These are phyloP conservation scores for Venturia nashicola DNA, from an alignment of 2,329 filamentous ascomycete species.

Conservation along the genomic window DNA sequence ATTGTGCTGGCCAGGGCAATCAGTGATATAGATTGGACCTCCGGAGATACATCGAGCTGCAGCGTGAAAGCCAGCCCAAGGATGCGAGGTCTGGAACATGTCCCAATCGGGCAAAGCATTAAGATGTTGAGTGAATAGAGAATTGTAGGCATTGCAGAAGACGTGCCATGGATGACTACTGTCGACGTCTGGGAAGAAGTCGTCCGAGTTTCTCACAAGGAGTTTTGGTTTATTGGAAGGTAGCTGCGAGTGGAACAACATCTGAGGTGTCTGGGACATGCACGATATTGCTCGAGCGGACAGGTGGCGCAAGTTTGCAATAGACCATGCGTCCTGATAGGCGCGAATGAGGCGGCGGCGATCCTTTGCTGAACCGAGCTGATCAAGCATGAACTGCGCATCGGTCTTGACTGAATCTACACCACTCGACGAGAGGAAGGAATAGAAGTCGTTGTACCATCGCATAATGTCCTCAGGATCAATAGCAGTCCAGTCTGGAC, in stretches of 20 bases:
- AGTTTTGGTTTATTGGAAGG: conserved; percentile 62
- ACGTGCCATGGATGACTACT: conserved; percentile 88
- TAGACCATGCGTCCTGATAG: conserved; percentile 80
- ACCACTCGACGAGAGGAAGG: conserved; percentile 59
- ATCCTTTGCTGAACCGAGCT: conserved; percentile 53
- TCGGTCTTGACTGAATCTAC: conserved; percentile 89
- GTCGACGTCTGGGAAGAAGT: conserved; percentile 79
- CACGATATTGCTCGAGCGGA: conserved; percentile 71
- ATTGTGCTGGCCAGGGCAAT: conserved; percentile 73
- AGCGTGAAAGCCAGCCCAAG: conserved; percentile 73
- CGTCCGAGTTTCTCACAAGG: conserved; percentile 72
- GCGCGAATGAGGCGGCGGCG: conserved; percentile 59
- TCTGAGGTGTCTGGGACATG: conserved; percentile 84
- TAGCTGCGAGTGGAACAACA: conserved; percentile 74
- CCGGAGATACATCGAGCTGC: conserved; percentile 82
- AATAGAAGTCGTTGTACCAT: conserved; percentile 88
- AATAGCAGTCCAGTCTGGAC: conserved; percentile 59
- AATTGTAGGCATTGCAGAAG: conserved; percentile 86
- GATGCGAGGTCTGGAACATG: conserved; percentile 57
- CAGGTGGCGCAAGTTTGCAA: conserved; percentile 67
- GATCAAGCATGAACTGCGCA: conserved; percentile 79
- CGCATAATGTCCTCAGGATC: conserved; percentile 58
- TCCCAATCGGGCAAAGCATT: conserved; percentile 81
- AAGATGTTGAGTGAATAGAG: conserved; percentile 67
- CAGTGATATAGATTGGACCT: conserved; percentile 89